Conservation (phyloP, 139 green algal species). For the Coelastrella sp. region DNA sequence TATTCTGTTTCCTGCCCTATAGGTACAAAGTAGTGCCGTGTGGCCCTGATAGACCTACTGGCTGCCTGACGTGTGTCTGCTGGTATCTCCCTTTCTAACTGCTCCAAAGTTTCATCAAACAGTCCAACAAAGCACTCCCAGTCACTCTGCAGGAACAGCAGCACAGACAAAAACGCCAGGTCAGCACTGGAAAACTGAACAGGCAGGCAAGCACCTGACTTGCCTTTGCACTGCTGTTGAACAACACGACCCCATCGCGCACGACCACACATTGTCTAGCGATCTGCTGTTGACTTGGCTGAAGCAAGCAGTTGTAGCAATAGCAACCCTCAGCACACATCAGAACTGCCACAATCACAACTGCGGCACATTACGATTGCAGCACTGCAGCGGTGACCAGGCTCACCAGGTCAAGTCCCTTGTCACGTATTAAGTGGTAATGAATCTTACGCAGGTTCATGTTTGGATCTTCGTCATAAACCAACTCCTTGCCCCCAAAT, state of each 20-base stretch:
- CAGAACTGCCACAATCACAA: no score
- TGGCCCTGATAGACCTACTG: conserved; percentile 5
- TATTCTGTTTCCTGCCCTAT: conserved; percentile 33
- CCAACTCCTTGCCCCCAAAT: conserved; percentile 52
- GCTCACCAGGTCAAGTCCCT: conserved; percentile 38
- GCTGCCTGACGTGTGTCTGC: background rate
- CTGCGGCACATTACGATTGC: no score
- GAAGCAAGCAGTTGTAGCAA: no score
- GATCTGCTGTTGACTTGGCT: no score
- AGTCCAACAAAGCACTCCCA: conserved; percentile 38
- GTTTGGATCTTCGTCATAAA: conserved; percentile 42
- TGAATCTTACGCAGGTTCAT: conserved; percentile 46
- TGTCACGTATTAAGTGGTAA: conserved; percentile 45
- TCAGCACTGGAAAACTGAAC: no score
- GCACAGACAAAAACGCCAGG: background rate
- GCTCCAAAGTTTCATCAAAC: conserved; percentile 25
- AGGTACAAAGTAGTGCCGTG: conserved; percentile 45
- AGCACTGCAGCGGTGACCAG: background rate
- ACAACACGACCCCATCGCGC: no score
- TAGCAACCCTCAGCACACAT: no score
- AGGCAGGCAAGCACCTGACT: no score
- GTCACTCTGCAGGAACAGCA: conserved; percentile 20
- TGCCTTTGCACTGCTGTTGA: no score
- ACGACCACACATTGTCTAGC: no score
- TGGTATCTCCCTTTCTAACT: conserved; percentile 39